Evolutionary conservation across 2,329 filamentous ascomycete species (phyloP).

Genomic region (Fusarium compactum): DNA sequence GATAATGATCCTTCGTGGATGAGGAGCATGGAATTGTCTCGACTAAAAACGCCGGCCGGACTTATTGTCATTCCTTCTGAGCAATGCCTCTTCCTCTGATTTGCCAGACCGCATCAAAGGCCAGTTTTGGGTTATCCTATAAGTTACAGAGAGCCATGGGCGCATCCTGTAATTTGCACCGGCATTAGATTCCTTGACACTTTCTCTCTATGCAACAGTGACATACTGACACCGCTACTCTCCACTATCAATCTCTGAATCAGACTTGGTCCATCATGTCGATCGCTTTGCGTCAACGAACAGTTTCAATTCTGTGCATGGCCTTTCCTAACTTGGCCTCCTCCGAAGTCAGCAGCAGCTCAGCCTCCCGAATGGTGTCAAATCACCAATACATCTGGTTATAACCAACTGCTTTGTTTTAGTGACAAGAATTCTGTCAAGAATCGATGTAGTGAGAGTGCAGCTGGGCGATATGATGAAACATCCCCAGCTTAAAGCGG

Average conservation of each 20-base stretch:
- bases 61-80: constrained; percentile 17
- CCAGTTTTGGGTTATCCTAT: not conserved
- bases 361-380: not conserved
- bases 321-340: not conserved
- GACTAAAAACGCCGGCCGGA: constrained; percentile 14
- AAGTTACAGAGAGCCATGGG: not conserved
- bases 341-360: not conserved
- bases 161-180: constrained; percentile 29
- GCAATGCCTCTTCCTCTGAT: constrained; percentile 8
- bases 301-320: not conserved
- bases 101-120: constrained; percentile 1
- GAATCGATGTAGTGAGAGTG: not conserved
- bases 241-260: not conserved
- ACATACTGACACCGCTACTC: not conserved
- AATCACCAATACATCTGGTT: not conserved
- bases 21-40: constrained; percentile 35
- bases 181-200: constrained; percentile 1
- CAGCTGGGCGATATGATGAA: not conserved
- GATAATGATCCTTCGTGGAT: constrained; percentile 15
- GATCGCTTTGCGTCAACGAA: not conserved
- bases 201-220: not conserved
- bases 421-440: not conserved
- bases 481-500: not conserved
- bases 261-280: not conserved
- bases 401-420: not conserved